phyloP scores from a whole-genome alignment of 2,329 filamentous ascomycete genomes.

The Cladosporium sp. region DNA sequence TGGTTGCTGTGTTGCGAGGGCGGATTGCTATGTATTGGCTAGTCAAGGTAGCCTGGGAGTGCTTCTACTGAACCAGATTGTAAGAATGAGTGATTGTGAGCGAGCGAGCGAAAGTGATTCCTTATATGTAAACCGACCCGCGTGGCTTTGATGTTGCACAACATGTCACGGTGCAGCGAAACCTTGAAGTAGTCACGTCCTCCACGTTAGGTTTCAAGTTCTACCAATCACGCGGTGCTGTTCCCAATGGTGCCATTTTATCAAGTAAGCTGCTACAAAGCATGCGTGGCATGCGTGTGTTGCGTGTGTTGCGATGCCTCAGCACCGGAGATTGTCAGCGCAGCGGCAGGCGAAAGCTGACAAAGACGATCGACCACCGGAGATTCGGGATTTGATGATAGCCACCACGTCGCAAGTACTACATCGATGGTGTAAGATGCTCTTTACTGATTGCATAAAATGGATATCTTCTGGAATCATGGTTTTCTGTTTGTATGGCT shows the following conservation, averaged over 20 bases:
- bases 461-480: not conserved
- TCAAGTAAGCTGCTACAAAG: not conserved
- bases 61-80: no score
- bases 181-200: not conserved
- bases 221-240: accelerated
- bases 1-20: not conserved
- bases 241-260: not conserved
- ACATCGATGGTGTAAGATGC: not conserved
- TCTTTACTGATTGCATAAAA: not conserved
- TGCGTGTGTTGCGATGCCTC: not conserved
- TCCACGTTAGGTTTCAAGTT: not conserved
- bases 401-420: not conserved
- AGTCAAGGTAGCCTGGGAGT: not conserved
- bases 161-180: not conserved
- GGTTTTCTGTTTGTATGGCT: not conserved
- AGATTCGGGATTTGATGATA: not conserved
- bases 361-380: not conserved
- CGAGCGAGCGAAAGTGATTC: not conserved
- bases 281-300: no score
- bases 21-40: not conserved
- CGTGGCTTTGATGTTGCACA: not conserved
- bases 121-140: not conserved
- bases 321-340: not conserved
- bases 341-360: not conserved
- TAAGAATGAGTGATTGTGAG: no score